phyloP scores from a whole-genome alignment of 352 stramenopile species.

The Phytophthora cajani region DNA sequence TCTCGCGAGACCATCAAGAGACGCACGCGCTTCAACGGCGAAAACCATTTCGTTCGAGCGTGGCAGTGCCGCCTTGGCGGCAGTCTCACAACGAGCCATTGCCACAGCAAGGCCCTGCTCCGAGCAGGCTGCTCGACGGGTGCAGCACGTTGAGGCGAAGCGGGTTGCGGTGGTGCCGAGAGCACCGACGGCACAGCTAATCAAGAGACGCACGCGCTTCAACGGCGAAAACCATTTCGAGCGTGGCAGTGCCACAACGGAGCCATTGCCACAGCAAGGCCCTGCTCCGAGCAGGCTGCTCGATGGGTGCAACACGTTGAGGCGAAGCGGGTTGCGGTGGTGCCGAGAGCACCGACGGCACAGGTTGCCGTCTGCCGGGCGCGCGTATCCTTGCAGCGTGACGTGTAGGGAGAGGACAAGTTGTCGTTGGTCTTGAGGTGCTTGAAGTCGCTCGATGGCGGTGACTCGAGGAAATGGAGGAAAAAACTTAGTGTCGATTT shows the following conservation, averaged over 20 bases:
- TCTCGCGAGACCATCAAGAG: neutral
- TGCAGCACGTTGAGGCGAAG: conserved; percentile 22
- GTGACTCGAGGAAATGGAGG: neutral
- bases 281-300: neutral
- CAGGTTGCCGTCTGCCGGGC: neutral
- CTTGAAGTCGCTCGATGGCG: neutral
- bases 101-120: neutral
- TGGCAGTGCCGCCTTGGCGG: too few relatives aligned
- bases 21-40: conserved; percentile 10
- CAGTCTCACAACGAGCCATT: neutral
- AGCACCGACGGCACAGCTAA: conserved; percentile 7
- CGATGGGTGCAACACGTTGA: conserved; percentile 11
- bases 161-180: conserved; percentile 30
- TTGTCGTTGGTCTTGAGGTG: neutral
- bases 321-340: conserved; percentile 30
- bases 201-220: conserved; percentile 11
- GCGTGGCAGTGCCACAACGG: neutral
- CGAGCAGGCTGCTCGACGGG: neutral
- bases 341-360: conserved; percentile 13
- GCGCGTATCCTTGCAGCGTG: conserved; percentile 29
- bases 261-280: neutral
- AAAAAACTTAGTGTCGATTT: conserved; percentile 18
- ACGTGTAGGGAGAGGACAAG: conserved; percentile 5
- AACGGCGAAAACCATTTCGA: conserved; percentile 14
- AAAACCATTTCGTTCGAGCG: conserved; percentile 9